Conservation (phyloP, 1,284 basidiomycete genomes). For the Rhodofomes roseus region DNA sequence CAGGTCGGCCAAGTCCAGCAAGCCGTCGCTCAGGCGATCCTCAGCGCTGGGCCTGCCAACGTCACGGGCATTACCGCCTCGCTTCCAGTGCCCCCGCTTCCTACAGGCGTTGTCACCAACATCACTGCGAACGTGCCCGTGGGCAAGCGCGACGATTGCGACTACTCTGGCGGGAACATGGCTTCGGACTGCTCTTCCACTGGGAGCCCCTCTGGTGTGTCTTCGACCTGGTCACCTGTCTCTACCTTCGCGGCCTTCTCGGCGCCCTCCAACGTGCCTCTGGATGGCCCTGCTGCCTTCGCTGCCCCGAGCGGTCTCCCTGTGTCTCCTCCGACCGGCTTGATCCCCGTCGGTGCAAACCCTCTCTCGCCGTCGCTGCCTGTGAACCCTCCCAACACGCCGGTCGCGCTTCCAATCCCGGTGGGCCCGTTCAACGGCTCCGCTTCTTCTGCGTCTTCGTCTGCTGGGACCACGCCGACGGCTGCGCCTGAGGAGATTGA, state of each 20-base stretch:
- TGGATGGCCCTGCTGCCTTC: not conserved
- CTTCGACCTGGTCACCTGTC: not conserved
- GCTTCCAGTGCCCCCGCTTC: not conserved
- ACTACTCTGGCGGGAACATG: not conserved
- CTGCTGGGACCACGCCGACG: not conserved
- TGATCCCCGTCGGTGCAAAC: not conserved
- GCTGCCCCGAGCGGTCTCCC: not conserved
- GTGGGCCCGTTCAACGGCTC: not conserved
- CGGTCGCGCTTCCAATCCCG: slow-evolving; percentile 1
- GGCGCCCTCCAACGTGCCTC: not conserved
- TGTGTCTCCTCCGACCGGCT: not conserved
- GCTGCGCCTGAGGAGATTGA: not conserved
- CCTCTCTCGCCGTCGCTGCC: slow-evolving; percentile 20
- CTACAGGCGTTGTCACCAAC: not conserved
- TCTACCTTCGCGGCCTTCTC: not conserved
- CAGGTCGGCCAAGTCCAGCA: slow-evolving; percentile 4
- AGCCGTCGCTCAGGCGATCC: not conserved
- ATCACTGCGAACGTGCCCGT: not conserved
- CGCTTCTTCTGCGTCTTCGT: not conserved
- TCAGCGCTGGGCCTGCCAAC: not conserved
- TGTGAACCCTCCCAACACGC: slow-evolving; percentile 22
- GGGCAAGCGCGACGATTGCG: not conserved
- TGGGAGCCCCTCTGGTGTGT: not conserved
- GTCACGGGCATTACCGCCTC: not conserved
- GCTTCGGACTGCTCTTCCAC: not conserved